A percentile compares a stretch with the other conserved stretches of the same genome.
Conservation (phyloP, 768 basidiomycete species). For the Dioszegia hungarica region DNA sequence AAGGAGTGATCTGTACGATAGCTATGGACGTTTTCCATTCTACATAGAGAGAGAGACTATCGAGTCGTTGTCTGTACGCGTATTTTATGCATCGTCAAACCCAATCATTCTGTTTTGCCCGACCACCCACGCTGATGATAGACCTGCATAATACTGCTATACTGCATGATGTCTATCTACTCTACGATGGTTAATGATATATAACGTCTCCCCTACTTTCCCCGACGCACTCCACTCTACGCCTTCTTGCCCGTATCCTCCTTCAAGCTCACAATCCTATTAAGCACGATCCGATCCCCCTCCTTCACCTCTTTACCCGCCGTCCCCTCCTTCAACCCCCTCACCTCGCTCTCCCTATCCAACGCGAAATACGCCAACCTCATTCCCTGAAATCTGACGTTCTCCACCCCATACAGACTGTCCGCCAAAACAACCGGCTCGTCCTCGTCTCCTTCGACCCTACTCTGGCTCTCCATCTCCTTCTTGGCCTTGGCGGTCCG, state of each 20-base stretch:
- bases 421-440: conserved; percentile 70
- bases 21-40: too few species aligned
- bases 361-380: conserved; percentile 91
- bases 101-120: too few species aligned
- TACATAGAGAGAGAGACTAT: too few species aligned
- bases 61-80: too few species aligned
- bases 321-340: conserved; percentile 58
- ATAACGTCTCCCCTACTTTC: too few species aligned
- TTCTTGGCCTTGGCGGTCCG: conserved; percentile 57
- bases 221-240: too few species aligned
- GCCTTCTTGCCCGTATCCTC: conserved; percentile 78
- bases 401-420: conserved; percentile 83
- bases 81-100: too few species aligned
- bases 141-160: too few species aligned
- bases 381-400: conserved; percentile 91
- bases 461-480: conserved; percentile 40
- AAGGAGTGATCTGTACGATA: too few species aligned
- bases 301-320: conserved; percentile 24
- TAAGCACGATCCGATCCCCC: conserved; percentile 77
- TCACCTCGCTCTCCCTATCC: conserved; percentile 75
- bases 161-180: not conserved
- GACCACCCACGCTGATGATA: too few species aligned
- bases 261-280: conserved; percentile 88
- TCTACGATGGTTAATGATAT: not conserved
- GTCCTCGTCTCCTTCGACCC: conserved; percentile 30